Conservation (phyloP, 1,284 basidiomycete genomes). For the Cryptococcus sp. region DNA sequence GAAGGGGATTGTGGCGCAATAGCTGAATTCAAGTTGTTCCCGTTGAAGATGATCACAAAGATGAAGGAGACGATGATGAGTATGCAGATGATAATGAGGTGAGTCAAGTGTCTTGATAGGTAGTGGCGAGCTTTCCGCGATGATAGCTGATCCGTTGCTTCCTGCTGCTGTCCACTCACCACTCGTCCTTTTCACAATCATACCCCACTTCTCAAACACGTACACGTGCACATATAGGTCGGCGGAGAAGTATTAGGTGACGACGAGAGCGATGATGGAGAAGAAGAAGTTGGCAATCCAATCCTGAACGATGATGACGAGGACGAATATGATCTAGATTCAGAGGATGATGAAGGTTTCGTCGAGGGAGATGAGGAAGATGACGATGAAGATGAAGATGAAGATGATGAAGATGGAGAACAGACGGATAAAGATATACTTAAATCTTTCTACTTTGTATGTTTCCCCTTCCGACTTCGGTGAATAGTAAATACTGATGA, state of each 20-base stretch:
- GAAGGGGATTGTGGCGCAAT: too few relatives aligned
- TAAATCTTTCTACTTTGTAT: too few relatives aligned
- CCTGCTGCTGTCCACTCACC: not conserved
- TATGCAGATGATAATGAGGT: too few relatives aligned
- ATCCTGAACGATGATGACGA: not conserved
- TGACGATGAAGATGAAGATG: conserved; percentile 5
- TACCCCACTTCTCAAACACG: not conserved
- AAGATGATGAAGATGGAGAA: not conserved
- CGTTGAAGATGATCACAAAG: conserved; percentile 6
- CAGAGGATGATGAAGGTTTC: not conserved
- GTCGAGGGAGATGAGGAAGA: conserved; percentile 3
- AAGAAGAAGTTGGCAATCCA: conserved; percentile 3
- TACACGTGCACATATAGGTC: not conserved
- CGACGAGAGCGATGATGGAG: not conserved
- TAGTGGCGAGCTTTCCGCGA: too few relatives aligned
- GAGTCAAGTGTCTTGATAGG: too few relatives aligned
- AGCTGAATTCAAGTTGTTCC: too few relatives aligned
- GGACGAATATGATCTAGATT: not conserved
- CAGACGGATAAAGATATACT: conserved; percentile 5
- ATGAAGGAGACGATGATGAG: not conserved
- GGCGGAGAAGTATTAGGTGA: not conserved
- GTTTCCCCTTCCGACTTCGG: too few relatives aligned
- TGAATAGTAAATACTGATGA: too few relatives aligned
- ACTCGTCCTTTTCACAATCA: not conserved
- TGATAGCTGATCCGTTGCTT: not conserved